A percentile compares a stretch with the other conserved stretches of the same genome.
Evolutionary conservation across 2,329 filamentous ascomycete species (phyloP).

Genomic region (Xylaria arbuscula): DNA sequence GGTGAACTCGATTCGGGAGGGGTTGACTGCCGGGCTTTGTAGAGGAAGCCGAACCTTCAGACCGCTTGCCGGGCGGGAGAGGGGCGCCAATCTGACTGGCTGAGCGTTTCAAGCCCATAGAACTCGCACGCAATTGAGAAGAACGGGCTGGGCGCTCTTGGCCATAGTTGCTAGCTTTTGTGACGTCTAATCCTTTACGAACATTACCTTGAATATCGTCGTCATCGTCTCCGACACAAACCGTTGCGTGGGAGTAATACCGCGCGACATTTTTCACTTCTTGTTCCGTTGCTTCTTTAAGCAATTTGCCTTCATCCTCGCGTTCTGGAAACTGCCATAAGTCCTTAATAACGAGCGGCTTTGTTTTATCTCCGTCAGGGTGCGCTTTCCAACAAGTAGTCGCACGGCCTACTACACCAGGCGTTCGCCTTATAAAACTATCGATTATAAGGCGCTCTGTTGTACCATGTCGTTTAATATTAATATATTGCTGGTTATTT

Average conservation of each 20-base stretch:
- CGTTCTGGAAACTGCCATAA: conserved; percentile 57
- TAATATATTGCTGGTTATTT: conserved; percentile 52
- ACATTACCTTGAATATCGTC: conserved; percentile 53
- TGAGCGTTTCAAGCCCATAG: conserved; percentile 27
- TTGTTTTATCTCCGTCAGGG: conserved; percentile 50
- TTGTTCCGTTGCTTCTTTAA: conserved; percentile 52
- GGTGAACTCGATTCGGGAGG: conserved; percentile 20
- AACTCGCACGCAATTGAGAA: conserved; percentile 9
- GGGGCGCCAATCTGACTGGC: conserved; percentile 23
- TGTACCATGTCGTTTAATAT: conserved; percentile 53
- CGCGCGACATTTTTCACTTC: conserved; percentile 54
- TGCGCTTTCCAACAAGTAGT: conserved; percentile 60
- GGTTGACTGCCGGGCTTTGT: too few relatives aligned
- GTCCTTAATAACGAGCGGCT: conserved; percentile 58
- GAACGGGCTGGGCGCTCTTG: conserved; percentile 4
- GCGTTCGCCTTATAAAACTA: conserved; percentile 49
- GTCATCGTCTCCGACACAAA: conserved; percentile 48
- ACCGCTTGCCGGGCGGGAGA: conserved; percentile 27
- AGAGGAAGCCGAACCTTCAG: too few relatives aligned
- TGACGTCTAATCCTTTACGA: conserved; percentile 49
- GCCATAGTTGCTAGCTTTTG: conserved; percentile 33
- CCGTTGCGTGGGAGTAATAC: conserved; percentile 58
- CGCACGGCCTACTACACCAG: conserved; percentile 51
- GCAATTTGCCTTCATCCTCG: conserved; percentile 55
- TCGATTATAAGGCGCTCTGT: conserved; percentile 57